phyloP scores from a whole-genome alignment of 2,329 filamentous ascomycete species.

The Colletotrichum sp. region DNA sequence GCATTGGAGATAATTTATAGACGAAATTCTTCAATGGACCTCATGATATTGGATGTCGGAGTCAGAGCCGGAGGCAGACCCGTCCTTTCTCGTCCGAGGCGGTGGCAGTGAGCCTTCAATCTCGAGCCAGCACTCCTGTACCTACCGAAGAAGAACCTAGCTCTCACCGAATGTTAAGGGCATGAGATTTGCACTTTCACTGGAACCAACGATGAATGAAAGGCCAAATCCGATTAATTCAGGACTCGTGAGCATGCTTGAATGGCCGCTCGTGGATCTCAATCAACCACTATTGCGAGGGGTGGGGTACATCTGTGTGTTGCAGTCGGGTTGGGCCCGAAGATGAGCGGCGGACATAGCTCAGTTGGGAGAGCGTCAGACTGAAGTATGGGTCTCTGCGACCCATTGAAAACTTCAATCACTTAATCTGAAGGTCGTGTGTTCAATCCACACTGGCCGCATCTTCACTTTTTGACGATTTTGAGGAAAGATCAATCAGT shows the following conservation, averaged over 20 bases:
- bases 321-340: fast-evolving
- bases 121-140: not conserved
- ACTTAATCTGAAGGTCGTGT: slow-evolving; percentile 18
- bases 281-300: not conserved
- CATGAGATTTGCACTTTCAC: not conserved
- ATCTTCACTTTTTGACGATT: not conserved
- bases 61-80: not conserved
- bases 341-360: slow-evolving; percentile 16
- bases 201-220: not conserved
- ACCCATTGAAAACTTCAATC: slow-evolving; percentile 13
- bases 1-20: not conserved
- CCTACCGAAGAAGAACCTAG: not conserved
- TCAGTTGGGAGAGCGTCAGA: slow-evolving; percentile 21
- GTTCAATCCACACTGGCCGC: slow-evolving; percentile 20
- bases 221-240: fast-evolving
- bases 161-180: not conserved
- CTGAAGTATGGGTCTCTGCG: slow-evolving; percentile 3
- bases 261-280: not conserved
- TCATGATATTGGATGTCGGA: not conserved
- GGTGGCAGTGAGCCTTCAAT: not conserved
- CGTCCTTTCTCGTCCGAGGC: not conserved
- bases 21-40: not conserved
- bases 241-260: not conserved
- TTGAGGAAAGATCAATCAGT: too few species aligned
- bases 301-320: not conserved